phyloP scores from a whole-genome alignment of 75 land plant genomes.

The Selaginella moellendorffii region DNA sequence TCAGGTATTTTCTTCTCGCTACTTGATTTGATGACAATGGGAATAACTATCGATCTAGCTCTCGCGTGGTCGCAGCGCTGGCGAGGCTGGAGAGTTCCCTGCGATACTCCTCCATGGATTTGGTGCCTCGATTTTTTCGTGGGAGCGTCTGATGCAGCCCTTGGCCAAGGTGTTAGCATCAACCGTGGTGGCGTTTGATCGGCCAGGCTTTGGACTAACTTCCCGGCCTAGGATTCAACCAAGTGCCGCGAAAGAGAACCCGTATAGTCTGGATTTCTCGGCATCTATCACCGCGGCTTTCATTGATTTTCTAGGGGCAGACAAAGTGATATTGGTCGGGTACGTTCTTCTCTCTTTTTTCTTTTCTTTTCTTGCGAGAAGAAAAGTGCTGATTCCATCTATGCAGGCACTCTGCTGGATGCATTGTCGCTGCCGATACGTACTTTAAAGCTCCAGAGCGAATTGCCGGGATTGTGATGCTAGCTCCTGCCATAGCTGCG shows the following conservation, averaged over 20 bases:
- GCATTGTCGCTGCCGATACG: conserved; percentile 60
- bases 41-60: not conserved
- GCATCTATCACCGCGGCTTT: conserved; percentile 49
- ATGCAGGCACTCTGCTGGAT: conserved; percentile 87
- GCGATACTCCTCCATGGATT: conserved; percentile 79
- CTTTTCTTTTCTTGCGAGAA: too few relatives aligned
- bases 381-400: not conserved
- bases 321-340: conserved; percentile 74
- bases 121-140: conserved; percentile 90
- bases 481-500: conserved; percentile 82
- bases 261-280: conserved; percentile 62
- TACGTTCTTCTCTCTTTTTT: conserved; percentile 22
- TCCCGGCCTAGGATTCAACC: conserved; percentile 26
- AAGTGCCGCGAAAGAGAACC: conserved; percentile 29
- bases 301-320: conserved; percentile 43
- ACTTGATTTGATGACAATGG: not conserved
- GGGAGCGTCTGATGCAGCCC: conserved; percentile 56
- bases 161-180: conserved; percentile 45
- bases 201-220: conserved; percentile 92
- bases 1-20: not conserved
- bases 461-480: conserved; percentile 71
- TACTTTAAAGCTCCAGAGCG: conserved; percentile 86
- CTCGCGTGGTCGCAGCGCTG: too few relatives aligned
- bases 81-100: conserved; percentile 28
- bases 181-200: conserved; percentile 70